Conservation (phyloP, 352 stramenopile genomes). For the Saprolegnia parasitica region DNA sequence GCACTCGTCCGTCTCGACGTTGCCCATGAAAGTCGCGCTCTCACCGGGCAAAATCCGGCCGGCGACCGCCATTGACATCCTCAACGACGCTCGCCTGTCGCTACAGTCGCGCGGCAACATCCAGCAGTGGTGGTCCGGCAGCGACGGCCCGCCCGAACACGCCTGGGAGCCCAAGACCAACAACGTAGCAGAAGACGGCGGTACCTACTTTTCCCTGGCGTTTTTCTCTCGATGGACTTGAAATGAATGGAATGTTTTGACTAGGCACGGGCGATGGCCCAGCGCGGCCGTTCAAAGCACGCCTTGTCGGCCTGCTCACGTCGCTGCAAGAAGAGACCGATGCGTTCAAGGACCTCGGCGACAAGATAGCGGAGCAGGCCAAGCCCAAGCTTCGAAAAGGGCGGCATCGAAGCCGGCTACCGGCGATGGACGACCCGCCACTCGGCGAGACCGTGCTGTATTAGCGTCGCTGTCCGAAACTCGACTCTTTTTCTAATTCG, state of each 20-base stretch:
- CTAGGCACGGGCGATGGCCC: conserved; percentile 28
- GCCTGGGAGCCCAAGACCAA: not conserved
- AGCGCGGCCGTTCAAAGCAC: conserved; percentile 45
- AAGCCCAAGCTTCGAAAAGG: conserved; percentile 18
- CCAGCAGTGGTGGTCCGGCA: conserved; percentile 56
- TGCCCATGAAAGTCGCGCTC: not conserved
- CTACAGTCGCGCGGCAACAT: conserved; percentile 40
- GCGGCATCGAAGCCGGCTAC: not conserved
- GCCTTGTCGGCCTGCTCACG: conserved; percentile 54
- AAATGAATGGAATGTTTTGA: too few relatives aligned
- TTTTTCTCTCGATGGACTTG: too few relatives aligned
- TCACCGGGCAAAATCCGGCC: conserved; percentile 29
- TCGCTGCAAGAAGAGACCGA: conserved; percentile 68
- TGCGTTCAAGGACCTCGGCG: conserved; percentile 35
- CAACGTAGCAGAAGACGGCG: not conserved
- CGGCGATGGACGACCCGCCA: not conserved
- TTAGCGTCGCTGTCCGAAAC: not conserved
- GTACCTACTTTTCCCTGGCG: too few relatives aligned
- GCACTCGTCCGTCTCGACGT: conserved; percentile 2
- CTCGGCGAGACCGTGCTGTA: not conserved
- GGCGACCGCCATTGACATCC: conserved; percentile 33
- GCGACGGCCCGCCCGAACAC: not conserved
- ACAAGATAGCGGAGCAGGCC: conserved; percentile 23
- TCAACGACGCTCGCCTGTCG: conserved; percentile 30
- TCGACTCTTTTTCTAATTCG: not conserved